phyloP scores from a whole-genome alignment of 2,329 filamentous ascomycete genomes.

The Bipolaris victoriae region DNA sequence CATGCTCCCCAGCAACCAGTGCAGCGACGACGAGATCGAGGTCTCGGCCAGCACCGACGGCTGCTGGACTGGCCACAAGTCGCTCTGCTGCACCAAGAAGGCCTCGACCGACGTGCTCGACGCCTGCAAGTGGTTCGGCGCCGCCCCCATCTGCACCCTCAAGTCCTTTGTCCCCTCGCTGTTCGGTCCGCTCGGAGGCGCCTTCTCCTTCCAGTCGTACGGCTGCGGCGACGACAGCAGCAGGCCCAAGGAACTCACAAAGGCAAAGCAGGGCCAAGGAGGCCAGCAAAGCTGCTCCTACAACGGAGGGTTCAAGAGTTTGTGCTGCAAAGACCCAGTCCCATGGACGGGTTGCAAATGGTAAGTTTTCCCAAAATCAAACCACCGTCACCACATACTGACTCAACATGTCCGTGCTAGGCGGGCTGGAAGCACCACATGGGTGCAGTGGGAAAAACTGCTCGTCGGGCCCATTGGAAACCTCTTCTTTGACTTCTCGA shows the following conservation, averaged over 20 bases:
- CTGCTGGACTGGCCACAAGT: constrained; percentile 5
- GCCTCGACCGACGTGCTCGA: constrained; percentile 3
- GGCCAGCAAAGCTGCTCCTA: constrained; percentile 4
- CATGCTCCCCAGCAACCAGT: neutral
- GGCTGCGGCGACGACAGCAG: constrained; percentile 4
- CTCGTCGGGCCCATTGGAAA: constrained; percentile 2
- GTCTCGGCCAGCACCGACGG: constrained; percentile 2
- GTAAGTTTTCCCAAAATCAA: neutral
- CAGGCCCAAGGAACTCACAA: constrained; percentile 3
- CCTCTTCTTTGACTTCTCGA: constrained; percentile 4
- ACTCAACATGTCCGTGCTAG: neutral
- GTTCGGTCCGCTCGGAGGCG: constrained; percentile 3
- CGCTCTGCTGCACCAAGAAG: constrained; percentile 4
- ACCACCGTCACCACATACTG: constrained; percentile 1
- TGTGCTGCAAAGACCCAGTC: neutral
- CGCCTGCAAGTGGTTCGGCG: constrained; percentile 6
- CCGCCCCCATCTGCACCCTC: constrained; percentile 4
- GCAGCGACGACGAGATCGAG: constrained; percentile 2
- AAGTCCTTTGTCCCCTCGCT: constrained; percentile 5
- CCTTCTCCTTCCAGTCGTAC: constrained; percentile 4
- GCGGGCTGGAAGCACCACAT: constrained; percentile 1
- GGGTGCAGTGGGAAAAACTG: constrained; percentile 1
- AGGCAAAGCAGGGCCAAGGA: constrained; percentile 5
- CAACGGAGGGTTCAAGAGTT: neutral
- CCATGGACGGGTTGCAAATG: constrained; percentile 3